Evolutionary conservation across 2,329 filamentous ascomycete genomes (phyloP), one percentile per base, ranked within the genome.

Genomic region (Monilinia fructigena): DNA sequence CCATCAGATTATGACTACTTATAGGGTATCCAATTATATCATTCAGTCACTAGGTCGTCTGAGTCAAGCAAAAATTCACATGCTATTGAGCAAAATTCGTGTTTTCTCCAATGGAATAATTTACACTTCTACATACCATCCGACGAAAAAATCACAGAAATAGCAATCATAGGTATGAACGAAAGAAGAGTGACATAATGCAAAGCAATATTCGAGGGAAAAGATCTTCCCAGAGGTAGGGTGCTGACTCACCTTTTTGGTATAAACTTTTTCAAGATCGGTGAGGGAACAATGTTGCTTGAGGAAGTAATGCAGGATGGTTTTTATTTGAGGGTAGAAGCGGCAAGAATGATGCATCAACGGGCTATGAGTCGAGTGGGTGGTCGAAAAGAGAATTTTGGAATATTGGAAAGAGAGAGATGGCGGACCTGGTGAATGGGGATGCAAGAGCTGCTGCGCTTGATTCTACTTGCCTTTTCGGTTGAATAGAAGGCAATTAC

Each of bases 231-330:
- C 2, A 26, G 45, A 26, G 42, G 45, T 26, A 23, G 56, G 48
- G 28, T 38, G 56, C 35, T 48, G 48, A 60, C 23, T n/a, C 42
- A 38, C 56, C 56, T 35, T 20, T 50, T 18, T 60, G 56, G 28
- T 26, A 48, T 2, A n/a, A n/a, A 50, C 4, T 38, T 48, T 18
- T 60, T 50, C 2, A 14, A 18, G 7, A 50, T 42, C 3, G 28
- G 23, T 0, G 45, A 60, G 14, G 56, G 56, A 35, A 11, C 20
- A 11, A 12, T 10, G 12, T 60, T 42, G 56, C 45, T 60, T 18
- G 8, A 2, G 6, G 20, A 48, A 4, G 20, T 20, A 42, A 23
- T 20, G 42, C 12, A 14, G 7, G n/a, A 35, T 35, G 6, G 3
- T n/a, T 60, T 48, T 48, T 7, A 60, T 38, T 18, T 60, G 45